Evolutionary conservation across 441 rosid species (phyloP).

Genomic region (Capsella rubella): DNA sequence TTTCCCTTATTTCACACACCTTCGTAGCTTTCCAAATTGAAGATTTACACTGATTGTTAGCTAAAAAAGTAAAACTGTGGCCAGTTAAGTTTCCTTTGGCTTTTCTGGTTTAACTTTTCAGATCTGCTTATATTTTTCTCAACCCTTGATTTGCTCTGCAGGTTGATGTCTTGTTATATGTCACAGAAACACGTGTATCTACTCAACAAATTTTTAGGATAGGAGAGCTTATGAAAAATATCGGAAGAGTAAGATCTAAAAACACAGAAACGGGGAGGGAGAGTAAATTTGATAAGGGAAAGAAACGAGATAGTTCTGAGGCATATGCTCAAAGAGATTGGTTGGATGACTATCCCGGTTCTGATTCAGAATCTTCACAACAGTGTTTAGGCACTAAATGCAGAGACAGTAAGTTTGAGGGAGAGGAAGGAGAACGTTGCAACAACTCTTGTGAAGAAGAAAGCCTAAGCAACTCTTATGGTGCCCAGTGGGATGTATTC

Average conservation of each 20-base stretch:
- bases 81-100: not conserved
- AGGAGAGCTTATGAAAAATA: conserved; percentile 67
- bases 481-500: conserved; percentile 97
- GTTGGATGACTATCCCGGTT: conserved; percentile 53
- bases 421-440: conserved; percentile 46
- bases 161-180: conserved; percentile 91
- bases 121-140: conserved; percentile 17
- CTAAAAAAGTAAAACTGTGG: conserved; percentile 16
- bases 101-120: conserved; percentile 1
- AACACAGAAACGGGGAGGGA: conserved; percentile 17
- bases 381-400: conserved; percentile 11
- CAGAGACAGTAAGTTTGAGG: conserved; percentile 43
- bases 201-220: conserved; percentile 80
- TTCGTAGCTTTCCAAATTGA: conserved; percentile 6
- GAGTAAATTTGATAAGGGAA: conserved; percentile 47
- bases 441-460: conserved; percentile 43
- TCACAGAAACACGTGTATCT: conserved; percentile 78
- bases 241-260: conserved; percentile 23
- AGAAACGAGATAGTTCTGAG: conserved; percentile 55
- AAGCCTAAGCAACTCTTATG: conserved; percentile 55
- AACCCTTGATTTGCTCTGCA: conserved; percentile 49
- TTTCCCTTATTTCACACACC: not conserved
- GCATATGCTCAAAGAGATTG: conserved; percentile 46
- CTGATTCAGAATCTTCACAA: conserved; percentile 59
- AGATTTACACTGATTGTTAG: conserved; percentile 20